Conservation (phyloP, 805 yeast genomes). For the Sungouiozyma intestinalis region DNA sequence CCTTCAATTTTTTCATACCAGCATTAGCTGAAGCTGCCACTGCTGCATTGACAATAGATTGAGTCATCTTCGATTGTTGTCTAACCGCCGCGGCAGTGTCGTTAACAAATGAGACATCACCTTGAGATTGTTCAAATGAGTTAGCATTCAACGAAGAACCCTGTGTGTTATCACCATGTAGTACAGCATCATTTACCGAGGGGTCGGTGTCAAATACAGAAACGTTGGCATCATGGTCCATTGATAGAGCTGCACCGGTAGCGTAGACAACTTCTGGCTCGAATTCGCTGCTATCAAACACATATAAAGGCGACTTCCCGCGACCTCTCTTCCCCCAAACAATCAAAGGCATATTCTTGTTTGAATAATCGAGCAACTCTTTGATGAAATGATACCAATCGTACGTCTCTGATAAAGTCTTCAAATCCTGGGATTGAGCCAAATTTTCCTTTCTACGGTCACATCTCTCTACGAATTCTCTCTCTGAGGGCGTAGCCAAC, state of each 20-base stretch:
- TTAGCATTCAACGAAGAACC: neutral
- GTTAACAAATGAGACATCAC: neutral
- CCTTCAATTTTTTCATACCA: constrained; percentile 20
- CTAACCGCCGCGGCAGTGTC: neutral
- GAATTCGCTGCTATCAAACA: constrained; percentile 16
- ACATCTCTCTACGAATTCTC: constrained; percentile 70
- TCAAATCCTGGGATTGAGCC: constrained; percentile 35
- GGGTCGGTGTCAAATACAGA: neutral
- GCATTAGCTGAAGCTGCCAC: constrained; percentile 14
- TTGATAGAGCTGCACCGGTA: constrained; percentile 11
- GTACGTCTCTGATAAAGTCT: constrained; percentile 56
- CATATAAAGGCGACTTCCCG: constrained; percentile 19
- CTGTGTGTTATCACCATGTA: neutral
- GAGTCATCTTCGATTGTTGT: constrained; percentile 3
- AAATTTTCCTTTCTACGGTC: constrained; percentile 57
- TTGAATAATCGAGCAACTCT: constrained; percentile 67
- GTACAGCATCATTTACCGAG: neutral
- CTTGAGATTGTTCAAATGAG: neutral
- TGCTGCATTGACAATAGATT: constrained; percentile 18
- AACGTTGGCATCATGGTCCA: neutral
- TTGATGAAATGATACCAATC: constrained; percentile 80
- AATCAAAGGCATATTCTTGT: constrained; percentile 60
- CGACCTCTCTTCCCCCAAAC: constrained; percentile 55
- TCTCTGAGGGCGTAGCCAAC: constrained; percentile 59
- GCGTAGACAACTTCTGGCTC: constrained; percentile 18